phyloP scores from a whole-genome alignment of 352 stramenopile species.

The Pythium folliculosum region DNA sequence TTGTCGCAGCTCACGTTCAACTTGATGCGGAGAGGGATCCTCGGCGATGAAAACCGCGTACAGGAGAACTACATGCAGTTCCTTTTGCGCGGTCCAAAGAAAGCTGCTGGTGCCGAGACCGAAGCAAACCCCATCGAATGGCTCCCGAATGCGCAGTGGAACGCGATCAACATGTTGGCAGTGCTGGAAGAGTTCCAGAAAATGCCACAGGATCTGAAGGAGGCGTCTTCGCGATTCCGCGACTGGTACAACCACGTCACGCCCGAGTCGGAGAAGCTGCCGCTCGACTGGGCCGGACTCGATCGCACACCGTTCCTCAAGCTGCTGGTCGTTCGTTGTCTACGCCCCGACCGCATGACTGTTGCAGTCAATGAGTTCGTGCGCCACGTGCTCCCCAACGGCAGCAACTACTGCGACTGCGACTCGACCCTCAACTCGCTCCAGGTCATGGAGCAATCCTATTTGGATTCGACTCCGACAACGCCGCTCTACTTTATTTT shows the following conservation, averaged over 20 bases:
- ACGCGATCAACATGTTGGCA: conserved; percentile 88
- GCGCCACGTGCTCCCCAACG: conserved; percentile 64
- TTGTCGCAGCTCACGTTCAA: conserved; percentile 85
- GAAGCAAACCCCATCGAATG: conserved; percentile 82
- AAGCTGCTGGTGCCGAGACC: conserved; percentile 60
- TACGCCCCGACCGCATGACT: conserved; percentile 93
- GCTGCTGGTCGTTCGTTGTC: conserved; percentile 92
- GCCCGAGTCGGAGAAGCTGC: conserved; percentile 91
- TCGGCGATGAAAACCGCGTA: conserved; percentile 92
- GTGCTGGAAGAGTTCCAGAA: conserved; percentile 97
- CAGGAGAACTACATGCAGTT: conserved; percentile 95
- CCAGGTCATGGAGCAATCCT: conserved; percentile 93
- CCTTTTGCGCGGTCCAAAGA: conserved; percentile 77
- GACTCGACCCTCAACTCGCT: conserved; percentile 92
- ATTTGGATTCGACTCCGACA: conserved; percentile 91
- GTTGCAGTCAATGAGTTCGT: conserved; percentile 95
- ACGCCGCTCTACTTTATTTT: conserved; percentile 98
- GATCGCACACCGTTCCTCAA: conserved; percentile 92
- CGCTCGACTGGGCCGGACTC: conserved; percentile 90
- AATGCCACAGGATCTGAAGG: conserved; percentile 92
- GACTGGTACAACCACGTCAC: conserved; percentile 90
- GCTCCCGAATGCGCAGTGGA: conserved; percentile 88
- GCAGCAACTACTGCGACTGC: conserved; percentile 78
- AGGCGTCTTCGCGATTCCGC: conserved; percentile 87
- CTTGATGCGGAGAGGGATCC: conserved; percentile 75